Base-by-base conservation (phyloP, 106 monocot species). In the Acorus gramineus region DNA sequence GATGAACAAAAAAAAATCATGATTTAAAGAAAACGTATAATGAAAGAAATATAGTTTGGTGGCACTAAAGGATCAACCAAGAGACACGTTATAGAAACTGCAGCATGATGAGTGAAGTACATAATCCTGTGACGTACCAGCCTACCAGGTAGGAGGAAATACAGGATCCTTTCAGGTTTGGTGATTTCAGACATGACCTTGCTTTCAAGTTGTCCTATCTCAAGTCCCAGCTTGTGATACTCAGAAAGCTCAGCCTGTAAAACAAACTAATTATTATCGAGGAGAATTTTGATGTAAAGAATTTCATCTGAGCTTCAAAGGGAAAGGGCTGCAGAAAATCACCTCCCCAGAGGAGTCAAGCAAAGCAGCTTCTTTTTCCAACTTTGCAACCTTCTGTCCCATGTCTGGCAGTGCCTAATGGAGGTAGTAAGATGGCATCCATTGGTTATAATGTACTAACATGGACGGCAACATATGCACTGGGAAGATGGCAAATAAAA, bases 311-410 rank as follows among this genome's bases (percentile, higher is more conserved):
- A 3, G 0, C 14, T 46, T 8, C 3, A 61, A 65, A 28, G 28
- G 28, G 28, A 28, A 28, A 28, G 28, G 28, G 28, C 28, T 28
- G 13, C 53, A 66, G 57, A 47, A 68, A n/a, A 83, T 53, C 48
- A 93, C 93, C 88, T 85, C 93, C 49, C 79, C 85, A 67, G 87
- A 85, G 59, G 98, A 89, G 68, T 98, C 98, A 74, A 98, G 98
- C 53, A 81, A 64, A 70, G 76, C 59, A 71, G 81, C 92, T 78
- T 98, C 98, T 53, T 77, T 79, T 75, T 98, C 92, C 80, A 98
- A 74, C 44, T 62, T 75, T 45, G 79, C 74, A 61, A 98, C 81
- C 60, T 66, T 84, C 53, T 82, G 62, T 14, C 74, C 79, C 65
- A 91, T 85, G 43, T 73, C 82, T 68, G 96, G 96, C 67, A 96